These are phyloP conservation scores for Lolium multiflorum DNA, from an alignment of 176 grass and related monocot species.

Conservation along the genomic window DNA sequence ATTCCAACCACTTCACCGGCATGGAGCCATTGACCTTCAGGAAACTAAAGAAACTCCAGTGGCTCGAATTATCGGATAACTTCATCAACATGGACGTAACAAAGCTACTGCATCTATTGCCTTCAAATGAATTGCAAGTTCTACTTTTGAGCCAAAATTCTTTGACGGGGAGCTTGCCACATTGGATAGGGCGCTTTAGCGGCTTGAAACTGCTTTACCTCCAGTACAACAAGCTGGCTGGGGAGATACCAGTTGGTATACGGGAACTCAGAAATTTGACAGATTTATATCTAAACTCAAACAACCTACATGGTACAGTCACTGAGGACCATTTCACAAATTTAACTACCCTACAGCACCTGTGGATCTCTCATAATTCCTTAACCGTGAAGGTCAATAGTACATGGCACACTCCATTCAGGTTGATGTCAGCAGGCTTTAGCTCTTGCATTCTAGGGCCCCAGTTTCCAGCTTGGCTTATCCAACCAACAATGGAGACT, in stretches of 20 bases:
- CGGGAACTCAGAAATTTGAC: conserved; percentile 2
- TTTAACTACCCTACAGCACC: not conserved
- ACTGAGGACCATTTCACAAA: conserved; percentile 33
- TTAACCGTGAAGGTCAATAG: not conserved
- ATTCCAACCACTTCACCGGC: not conserved
- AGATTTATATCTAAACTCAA: not conserved
- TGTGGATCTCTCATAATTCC: not conserved
- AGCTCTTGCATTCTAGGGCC: conserved; percentile 4
- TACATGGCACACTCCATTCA: not conserved
- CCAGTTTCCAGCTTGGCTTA: not conserved
- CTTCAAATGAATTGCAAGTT: not conserved
- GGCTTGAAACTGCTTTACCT: not conserved
- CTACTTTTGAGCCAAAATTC: not conserved
- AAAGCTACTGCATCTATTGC: conserved; percentile 8
- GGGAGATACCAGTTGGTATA: conserved; percentile 37
- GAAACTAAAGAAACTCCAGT: conserved; percentile 31
- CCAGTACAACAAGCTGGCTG: not conserved
- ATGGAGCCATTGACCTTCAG: conserved; percentile 15
- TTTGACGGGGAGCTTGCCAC: conserved; percentile 8
- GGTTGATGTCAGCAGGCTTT: not conserved
- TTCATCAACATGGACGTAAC: not conserved
- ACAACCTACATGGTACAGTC: conserved; percentile 42
- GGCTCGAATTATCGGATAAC: fast-evolving
- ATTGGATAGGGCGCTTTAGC: not conserved
- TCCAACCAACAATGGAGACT: not conserved